phyloP scores from a whole-genome alignment of 345 rosid species.

The Arabis alpina region DNA sequence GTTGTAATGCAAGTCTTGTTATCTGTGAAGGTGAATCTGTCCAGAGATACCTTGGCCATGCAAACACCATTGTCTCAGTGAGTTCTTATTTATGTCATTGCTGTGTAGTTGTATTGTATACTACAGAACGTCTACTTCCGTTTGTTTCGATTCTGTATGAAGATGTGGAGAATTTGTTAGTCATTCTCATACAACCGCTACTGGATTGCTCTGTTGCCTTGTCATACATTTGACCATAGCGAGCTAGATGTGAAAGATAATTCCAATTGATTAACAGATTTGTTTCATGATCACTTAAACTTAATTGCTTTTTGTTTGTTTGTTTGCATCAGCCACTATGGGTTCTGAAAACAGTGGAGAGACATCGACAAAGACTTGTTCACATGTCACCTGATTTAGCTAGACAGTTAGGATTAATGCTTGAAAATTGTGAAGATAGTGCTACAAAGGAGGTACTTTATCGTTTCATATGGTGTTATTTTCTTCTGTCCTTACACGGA shows the following conservation, averaged over 20 bases:
- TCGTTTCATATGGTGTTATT: not conserved
- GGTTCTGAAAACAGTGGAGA: conserved; percentile 87
- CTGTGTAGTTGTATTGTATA: conserved; percentile 3
- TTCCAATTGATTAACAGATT: not conserved
- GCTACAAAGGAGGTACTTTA: conserved; percentile 52
- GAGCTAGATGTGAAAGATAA: conserved; percentile 15
- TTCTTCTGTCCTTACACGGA: not conserved
- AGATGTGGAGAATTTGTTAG: conserved; percentile 28
- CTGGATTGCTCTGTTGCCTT: conserved; percentile 8
- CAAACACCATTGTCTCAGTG: conserved; percentile 76
- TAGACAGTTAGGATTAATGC: conserved; percentile 65
- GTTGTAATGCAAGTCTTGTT: conserved; percentile 71
- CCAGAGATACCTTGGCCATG: conserved; percentile 74
- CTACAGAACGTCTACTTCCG: not conserved
- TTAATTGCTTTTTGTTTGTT: conserved; percentile 31
- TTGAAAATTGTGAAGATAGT: conserved; percentile 61
- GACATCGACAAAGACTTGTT: conserved; percentile 69
- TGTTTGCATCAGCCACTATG: conserved; percentile 69
- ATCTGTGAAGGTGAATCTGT: conserved; percentile 85
- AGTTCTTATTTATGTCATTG: conserved; percentile 48
- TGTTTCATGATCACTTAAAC: not conserved
- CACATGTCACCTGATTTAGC: conserved; percentile 92
- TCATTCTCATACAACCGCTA: conserved; percentile 4
- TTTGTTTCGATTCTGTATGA: not conserved
- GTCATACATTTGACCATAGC: conserved; percentile 9